phyloP scores from a whole-genome alignment of 371 early-diverging fungal genomes.

The Lichtheimia ornata region DNA sequence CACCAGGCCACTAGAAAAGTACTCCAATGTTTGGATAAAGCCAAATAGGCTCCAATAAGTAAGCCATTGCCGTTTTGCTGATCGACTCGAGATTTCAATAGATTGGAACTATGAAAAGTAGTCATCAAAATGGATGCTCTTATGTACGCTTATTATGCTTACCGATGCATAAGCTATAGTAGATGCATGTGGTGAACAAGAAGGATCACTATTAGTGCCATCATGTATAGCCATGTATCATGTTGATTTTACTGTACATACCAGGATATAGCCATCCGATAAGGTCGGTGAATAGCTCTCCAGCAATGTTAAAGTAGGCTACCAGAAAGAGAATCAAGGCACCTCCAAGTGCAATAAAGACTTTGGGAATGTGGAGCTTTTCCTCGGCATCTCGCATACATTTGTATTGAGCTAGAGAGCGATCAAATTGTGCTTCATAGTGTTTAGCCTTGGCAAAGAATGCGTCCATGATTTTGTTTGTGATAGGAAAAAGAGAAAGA shows the following conservation, averaged over 20 bases:
- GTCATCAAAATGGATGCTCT: not conserved
- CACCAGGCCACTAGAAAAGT: constrained; percentile 64
- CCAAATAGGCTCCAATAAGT: constrained; percentile 71
- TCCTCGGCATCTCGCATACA: constrained; percentile 15
- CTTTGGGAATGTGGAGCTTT: constrained; percentile 69
- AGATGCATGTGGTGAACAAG: not conserved
- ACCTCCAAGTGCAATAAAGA: constrained; percentile 71
- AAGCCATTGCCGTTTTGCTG: constrained; percentile 75
- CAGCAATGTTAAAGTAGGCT: constrained; percentile 89
- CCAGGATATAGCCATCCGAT: constrained; percentile 89
- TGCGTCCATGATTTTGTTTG: constrained; percentile 1
- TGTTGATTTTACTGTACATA: constrained; percentile 30
- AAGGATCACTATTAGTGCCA: not conserved
- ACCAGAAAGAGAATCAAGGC: constrained; percentile 63
- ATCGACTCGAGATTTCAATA: constrained; percentile 64
- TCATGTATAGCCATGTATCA: not conserved
- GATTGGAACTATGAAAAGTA: constrained; percentile 52
- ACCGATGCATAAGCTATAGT: constrained; percentile 16
- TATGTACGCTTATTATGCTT: not conserved
- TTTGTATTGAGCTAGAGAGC: constrained; percentile 14
- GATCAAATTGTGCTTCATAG: constrained; percentile 13
- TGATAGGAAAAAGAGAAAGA: constrained; percentile 1
- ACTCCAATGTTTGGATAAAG: constrained; percentile 65
- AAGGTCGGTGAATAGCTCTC: constrained; percentile 74
- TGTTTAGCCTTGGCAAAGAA: constrained; percentile 16